A percentile compares a stretch with the other conserved stretches of the same genome.
These are phyloP conservation scores for Haplographium delicatum DNA, from an alignment of 495 filamentous ascomycete species.

Conservation along the genomic window DNA sequence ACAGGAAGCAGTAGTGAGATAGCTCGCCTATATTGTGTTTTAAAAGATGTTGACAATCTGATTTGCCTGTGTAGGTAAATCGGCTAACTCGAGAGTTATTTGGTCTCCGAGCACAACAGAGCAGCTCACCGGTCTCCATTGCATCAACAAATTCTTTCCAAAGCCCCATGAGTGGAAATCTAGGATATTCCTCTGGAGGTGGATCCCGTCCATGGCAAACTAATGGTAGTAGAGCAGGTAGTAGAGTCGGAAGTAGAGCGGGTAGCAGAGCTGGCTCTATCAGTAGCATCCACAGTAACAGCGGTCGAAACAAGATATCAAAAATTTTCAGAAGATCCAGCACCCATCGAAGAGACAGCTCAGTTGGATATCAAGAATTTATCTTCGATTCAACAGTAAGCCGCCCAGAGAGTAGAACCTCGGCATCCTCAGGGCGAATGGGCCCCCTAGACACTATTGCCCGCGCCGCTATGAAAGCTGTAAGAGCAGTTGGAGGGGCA, in stretches of 20 bases:
- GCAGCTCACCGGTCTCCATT: background rate
- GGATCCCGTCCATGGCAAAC: background rate
- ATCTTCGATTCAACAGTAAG: conserved; percentile 5
- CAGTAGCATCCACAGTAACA: background rate
- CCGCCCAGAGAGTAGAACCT: conserved; percentile 1
- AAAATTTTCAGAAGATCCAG: background rate
- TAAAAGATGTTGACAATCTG: background rate
- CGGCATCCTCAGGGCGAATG: background rate
- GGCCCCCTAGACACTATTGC: conserved; percentile 5
- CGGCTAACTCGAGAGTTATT: too few relatives aligned
- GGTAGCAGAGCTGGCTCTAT: conserved; percentile 6
- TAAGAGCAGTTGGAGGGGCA: conserved; percentile 24
- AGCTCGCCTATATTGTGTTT: too few relatives aligned
- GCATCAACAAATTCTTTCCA: background rate
- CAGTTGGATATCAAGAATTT: conserved; percentile 6
- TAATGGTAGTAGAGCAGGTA: conserved; percentile 4
- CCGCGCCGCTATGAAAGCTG: conserved; percentile 10
- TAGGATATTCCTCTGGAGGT: background rate
- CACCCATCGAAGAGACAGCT: background rate
- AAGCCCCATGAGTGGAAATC: background rate
- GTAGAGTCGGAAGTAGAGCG: background rate
- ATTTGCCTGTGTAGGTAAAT: too few relatives aligned
- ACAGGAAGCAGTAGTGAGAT: too few relatives aligned
- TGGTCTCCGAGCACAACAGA: background rate
- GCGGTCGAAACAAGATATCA: background rate